Evolutionary conservation across 306 rosid genomes (phyloP), one percentile per base, ranked within the genome.

Genomic region (Fragaria nilgerrensis): DNA sequence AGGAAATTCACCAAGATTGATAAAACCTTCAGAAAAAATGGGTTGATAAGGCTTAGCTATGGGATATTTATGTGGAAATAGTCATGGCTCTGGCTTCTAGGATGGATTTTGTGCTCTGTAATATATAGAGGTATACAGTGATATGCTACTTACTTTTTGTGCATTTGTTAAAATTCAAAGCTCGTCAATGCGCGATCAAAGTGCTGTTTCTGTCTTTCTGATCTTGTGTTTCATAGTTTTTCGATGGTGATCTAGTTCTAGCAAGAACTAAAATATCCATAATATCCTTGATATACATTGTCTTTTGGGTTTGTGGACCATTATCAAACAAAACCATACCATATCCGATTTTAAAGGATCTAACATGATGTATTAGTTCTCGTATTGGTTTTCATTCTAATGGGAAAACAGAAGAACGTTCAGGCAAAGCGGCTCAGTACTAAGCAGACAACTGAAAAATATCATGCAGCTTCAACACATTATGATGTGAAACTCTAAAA

Each of bases 1-100:
- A 89, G 14, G 97, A 88, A 45, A 69, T 81, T 82, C 91, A 83
- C 82, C 91, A 86, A 62, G 93, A 82, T 81, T 91, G 83, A 82
- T 64, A 20, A 25, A 1, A 62, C 73, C 43, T 29, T 52, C 23
- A 32, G 62, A n/a, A 62, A 69, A 65, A n/a, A 76, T 45, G 14
- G 45, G 44, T 72, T 16, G 41, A 20, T 68, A 59, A 58, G 55
- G 41, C 36, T 34, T 64, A 59, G n/a, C 72, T 22, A 44, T 45
- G 20, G 27, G 58, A 52, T 22, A 47, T 29, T 20, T 5, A 71
- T 69, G 74, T 44, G 82, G 68, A 52, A 5, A 13, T 75, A 64
- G 53, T 72, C 75, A 25, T 68, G 36, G 84, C 76, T 29, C 69
- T 79, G 77, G 67, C 69, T 41, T 27, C 44, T 73, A 25, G 39